These are phyloP conservation scores for Penicillium polonicum DNA, from an alignment of 2,329 filamentous ascomycete genomes.

Conservation along the genomic window DNA sequence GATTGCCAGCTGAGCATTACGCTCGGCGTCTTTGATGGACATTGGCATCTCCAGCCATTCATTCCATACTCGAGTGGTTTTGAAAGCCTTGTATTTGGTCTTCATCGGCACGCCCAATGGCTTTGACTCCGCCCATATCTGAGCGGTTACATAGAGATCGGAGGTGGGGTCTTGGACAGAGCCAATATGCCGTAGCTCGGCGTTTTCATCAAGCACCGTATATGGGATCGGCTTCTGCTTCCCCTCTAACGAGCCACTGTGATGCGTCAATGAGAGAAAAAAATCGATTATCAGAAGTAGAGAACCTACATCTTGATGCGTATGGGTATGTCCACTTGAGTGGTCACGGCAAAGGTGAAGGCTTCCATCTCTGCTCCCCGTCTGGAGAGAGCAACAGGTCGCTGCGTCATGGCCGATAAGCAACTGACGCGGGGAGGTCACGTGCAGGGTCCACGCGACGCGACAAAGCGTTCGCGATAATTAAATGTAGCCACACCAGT, in stretches of 20 bases:
- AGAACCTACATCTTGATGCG: conserved; percentile 61
- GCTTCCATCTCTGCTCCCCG: conserved; percentile 68
- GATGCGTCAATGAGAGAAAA: conserved; percentile 9
- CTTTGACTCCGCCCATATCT: conserved; percentile 95
- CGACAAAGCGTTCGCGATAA: background rate
- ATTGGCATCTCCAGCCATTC: conserved; percentile 93
- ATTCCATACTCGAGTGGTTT: conserved; percentile 73
- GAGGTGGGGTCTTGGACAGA: conserved; percentile 80
- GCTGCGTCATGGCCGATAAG: conserved; percentile 13
- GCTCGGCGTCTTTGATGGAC: conserved; percentile 75
- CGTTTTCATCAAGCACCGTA: conserved; percentile 73
- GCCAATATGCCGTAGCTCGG: conserved; percentile 81
- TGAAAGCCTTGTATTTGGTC: conserved; percentile 89
- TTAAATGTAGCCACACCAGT: background rate
- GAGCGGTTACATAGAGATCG: conserved; percentile 88
- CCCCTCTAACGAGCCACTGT: conserved; percentile 72
- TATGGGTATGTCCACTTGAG: conserved; percentile 72
- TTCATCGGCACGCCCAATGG: conserved; percentile 88
- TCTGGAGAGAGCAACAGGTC: background rate
- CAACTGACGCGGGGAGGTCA: conserved; percentile 10
- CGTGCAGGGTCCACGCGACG: conserved; percentile 15
- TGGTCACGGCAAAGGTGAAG: conserved; percentile 91
- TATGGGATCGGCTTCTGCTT: conserved; percentile 71
- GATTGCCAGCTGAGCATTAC: conserved; percentile 80
- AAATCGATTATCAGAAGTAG: background rate